Base-by-base conservation (phyloP, 129 eudicot genomes). In the Pseudognaphalium luteoalbum region DNA sequence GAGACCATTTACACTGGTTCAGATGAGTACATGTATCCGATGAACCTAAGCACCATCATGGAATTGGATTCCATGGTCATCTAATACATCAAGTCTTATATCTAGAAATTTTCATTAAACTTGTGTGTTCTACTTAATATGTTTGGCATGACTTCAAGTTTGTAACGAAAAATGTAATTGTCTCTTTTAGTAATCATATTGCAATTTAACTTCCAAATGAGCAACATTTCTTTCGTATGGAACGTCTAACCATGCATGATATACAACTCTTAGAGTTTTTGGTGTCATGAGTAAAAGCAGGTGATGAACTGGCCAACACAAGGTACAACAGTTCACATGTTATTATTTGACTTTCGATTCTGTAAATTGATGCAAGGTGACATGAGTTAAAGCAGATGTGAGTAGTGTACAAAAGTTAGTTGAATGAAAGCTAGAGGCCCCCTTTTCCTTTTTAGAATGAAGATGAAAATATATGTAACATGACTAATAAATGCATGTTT, bases 11-110 rank as follows among this genome's bases (percentile, higher is more conserved):
- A 75, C 20, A 82, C 63, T 4, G 96, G 96, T 37, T 66, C 86
- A 0, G 81, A 80, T 0, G 44, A 90, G 81, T 88, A 88, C 85
- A 90, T 90, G 93, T 28, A 77, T 64, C 93, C 96, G 1, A 88
- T 90, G 96, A 90, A 90, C 83, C 85, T 90, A 42, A 88, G 93
- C 78, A 84, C 91, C 81, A 84, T 91, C 82, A 84, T 91, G 89
- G 79, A 66, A 50, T 30, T 88, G 89, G 97, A 89, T 58, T 39
- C 89, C 59, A 72, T 60, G 84, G 67, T 29, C 8, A 70, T 30
- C 8, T 74, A 41, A 21, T 66, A 29, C 70, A 39, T 66, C 68
- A 8, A 65, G 19, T 4, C 37, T 57, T 10, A 16, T 51, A 51
- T 72, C 66, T 56, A 65, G 14, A 20, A 0, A 50, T 47, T 47